Evolutionary conservation across 2,329 filamentous ascomycete genomes (phyloP), one percentile per base, ranked within the genome.

Genomic region (Scleromitrula shiraiana): DNA sequence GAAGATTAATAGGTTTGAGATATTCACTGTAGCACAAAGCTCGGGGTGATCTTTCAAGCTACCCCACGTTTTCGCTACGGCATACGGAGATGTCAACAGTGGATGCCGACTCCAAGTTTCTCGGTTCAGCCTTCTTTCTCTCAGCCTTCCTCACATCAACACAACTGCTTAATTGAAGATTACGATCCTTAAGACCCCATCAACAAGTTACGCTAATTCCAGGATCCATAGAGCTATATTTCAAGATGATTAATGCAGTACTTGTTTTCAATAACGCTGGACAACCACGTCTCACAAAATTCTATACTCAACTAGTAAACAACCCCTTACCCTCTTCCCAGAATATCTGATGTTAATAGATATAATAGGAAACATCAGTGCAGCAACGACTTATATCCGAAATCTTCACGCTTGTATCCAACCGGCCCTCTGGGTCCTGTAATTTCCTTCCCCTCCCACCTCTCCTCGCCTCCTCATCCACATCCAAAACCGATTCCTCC

Each of bases 221-320:
- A 36, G 17, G 6, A 17, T 29, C 17, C n/a, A 26, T n/a, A 10
- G 8, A 20, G 26, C 26, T 29, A 4, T 2, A 24, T 9, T 4
- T 30, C 58, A 70, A 58, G 58, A 98, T 98, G 93, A 97, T 98
- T 68, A 98, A 95, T 75, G 93, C 94, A 26, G 91, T 98, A 53
- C 76, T 98, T 57, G 91, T 98, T 66, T 98, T 98, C 75, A 98
- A 98, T 65, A 95, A 95, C 72, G 88, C 91, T 61, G 93, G 93
- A 55, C 91, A 98, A 69, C 91, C 93, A 30, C 85, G 93, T 48
- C 77, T 98, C 66, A 97, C 91, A 60, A 97, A 97, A 64, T 98
- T 98, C 75, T 98, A 98, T 67, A 96, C 91, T 2, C 91, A 97
- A 66, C 81, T 98, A 57, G 91, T 95, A 69, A 52, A 70, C 62